These are phyloP conservation scores for Mrakia frigida DNA, from an alignment of 768 basidiomycete species.

Conservation along the genomic window DNA sequence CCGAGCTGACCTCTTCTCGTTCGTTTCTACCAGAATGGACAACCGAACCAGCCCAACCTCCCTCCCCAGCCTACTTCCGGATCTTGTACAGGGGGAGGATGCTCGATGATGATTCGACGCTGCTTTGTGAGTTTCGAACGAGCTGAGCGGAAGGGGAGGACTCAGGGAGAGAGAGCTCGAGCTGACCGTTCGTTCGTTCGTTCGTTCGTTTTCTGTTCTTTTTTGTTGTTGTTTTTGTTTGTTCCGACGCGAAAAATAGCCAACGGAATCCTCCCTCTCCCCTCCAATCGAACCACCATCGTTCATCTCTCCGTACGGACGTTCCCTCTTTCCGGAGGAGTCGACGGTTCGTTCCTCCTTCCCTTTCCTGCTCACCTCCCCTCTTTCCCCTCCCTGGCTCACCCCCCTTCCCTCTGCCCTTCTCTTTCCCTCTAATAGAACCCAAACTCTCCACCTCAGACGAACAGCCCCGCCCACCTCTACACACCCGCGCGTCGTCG, in stretches of 20 bases:
- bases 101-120: constrained; percentile 30
- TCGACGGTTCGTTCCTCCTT: neutral
- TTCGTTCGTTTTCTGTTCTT: neutral
- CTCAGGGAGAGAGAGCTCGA: neutral
- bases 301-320: constrained; percentile 25
- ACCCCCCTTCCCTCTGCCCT: too few relatives aligned
- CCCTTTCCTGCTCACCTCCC: neutral
- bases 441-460: constrained; percentile 9
- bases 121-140: constrained; percentile 8
- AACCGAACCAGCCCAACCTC: constrained; percentile 14
- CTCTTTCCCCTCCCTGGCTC: too few relatives aligned
- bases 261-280: neutral
- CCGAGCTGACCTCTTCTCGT: neutral
- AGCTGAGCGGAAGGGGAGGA: neutral
- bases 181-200: too few relatives aligned
- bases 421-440: neutral
- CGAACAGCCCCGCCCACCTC: neutral
- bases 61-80: constrained; percentile 23
- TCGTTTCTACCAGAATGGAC: constrained; percentile 20
- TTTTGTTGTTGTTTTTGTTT: too few relatives aligned
- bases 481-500: constrained; percentile 19
- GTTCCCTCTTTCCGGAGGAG: neutral
- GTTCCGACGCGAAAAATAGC: neutral
- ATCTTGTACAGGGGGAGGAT: constrained; percentile 27
- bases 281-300: constrained; percentile 7